These are phyloP conservation scores for Septoria petroselini DNA, from an alignment of 2,329 filamentous ascomycete species.

Conservation along the genomic window DNA sequence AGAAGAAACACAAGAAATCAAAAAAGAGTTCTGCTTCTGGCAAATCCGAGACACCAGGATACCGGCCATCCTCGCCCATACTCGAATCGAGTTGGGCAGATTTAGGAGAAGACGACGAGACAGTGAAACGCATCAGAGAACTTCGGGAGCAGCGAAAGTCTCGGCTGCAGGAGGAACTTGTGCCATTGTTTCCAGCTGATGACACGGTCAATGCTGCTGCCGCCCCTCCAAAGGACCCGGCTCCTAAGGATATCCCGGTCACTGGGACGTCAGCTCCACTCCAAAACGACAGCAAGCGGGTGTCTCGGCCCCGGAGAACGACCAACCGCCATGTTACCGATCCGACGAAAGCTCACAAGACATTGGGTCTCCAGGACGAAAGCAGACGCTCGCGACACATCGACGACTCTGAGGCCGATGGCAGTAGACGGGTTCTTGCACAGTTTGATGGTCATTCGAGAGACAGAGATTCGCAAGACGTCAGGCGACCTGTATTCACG, in stretches of 20 bases:
- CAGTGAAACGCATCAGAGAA: constrained; percentile 58
- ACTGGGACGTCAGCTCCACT: constrained; percentile 17
- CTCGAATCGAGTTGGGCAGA: constrained; percentile 37
- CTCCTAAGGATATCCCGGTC: constrained; percentile 12
- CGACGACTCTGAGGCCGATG: constrained; percentile 5
- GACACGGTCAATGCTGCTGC: background rate
- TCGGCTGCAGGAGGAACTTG: constrained; percentile 48
- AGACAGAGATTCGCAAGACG: constrained; percentile 18
- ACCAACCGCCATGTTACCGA: constrained; percentile 30
- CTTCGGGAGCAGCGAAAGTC: constrained; percentile 57
- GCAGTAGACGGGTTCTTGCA: constrained; percentile 2
- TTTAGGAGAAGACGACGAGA: constrained; percentile 46
- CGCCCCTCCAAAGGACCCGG: constrained; percentile 9
- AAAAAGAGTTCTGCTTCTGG: constrained; percentile 24
- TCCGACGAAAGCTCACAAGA: constrained; percentile 43
- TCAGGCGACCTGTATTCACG: constrained; percentile 17
- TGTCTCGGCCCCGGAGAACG: constrained; percentile 15
- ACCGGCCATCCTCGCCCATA: constrained; percentile 30
- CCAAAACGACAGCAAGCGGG: constrained; percentile 22
- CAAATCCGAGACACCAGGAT: constrained; percentile 20
- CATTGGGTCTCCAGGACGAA: constrained; percentile 38
- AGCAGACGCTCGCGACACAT: constrained; percentile 6
- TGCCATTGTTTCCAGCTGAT: constrained; percentile 9
- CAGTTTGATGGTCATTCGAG: constrained; percentile 5
- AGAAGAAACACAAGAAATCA: constrained; percentile 31